These are phyloP conservation scores for Vitis hybrid DNA, from an alignment of 177 flowering plant genomes.

Conservation along the genomic window DNA sequence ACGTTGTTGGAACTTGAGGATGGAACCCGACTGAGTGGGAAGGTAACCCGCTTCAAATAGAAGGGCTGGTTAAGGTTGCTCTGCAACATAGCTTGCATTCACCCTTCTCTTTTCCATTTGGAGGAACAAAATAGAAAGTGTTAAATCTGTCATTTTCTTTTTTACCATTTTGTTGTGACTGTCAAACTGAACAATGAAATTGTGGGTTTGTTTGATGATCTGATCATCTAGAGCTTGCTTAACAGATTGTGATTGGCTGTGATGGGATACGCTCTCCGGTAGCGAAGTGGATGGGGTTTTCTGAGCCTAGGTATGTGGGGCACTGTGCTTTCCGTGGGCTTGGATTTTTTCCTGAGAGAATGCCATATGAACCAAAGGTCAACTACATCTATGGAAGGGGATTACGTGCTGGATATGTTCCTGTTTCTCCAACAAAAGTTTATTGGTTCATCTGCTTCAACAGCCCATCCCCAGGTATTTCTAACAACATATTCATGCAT, in stretches of 20 bases:
- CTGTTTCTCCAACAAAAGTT: slow-evolving; percentile 80
- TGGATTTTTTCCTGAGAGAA: slow-evolving; percentile 63
- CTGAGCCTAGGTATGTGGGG: slow-evolving; percentile 81
- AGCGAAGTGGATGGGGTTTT: slow-evolving; percentile 93
- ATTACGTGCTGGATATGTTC: slow-evolving; percentile 80
- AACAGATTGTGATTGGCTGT: slow-evolving; percentile 86
- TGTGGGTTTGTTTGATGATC: no score
- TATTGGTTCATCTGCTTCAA: slow-evolving; percentile 98
- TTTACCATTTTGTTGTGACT: no score
- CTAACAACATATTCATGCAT: not conserved
- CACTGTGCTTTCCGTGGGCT: slow-evolving; percentile 92
- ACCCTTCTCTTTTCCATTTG: no score
- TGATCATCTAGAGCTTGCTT: not conserved
- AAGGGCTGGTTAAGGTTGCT: not conserved
- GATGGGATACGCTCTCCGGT: slow-evolving; percentile 86
- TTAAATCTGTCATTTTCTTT: no score
- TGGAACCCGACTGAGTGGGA: slow-evolving; percentile 56
- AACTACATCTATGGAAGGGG: slow-evolving; percentile 87
- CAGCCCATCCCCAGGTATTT: slow-evolving; percentile 73
- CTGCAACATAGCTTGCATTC: not conserved
- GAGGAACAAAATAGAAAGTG: no score
- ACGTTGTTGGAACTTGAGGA: slow-evolving; percentile 57
- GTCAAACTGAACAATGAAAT: no score
- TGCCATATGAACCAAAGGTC: slow-evolving; percentile 65
- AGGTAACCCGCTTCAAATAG: slow-evolving; percentile 34